Percentiles rank a stretch among this genome's conserved stretches.
Conservation (phyloP, 2,329 filamentous ascomycete species). For the Alternaria dauci region DNA sequence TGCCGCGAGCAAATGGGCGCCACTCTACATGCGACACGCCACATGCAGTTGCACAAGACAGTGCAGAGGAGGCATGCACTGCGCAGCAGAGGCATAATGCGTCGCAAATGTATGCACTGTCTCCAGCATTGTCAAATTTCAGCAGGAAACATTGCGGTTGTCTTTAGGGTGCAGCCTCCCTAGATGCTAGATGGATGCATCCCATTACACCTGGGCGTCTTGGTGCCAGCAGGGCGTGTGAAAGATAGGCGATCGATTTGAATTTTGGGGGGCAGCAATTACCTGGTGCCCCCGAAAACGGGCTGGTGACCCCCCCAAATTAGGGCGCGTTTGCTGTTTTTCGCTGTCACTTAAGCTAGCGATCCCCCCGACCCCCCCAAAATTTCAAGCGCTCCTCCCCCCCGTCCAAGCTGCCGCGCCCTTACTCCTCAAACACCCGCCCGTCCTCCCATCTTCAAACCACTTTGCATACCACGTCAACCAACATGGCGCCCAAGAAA, state of each 20-base stretch:
- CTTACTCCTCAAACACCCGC: conserved; percentile 11
- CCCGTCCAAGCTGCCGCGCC: conserved; percentile 6
- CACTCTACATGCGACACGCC: conserved; percentile 20
- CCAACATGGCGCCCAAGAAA: conserved; percentile 38
- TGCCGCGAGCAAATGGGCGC: conserved; percentile 17
- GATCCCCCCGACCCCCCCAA: conserved; percentile 11
- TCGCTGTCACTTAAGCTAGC: conserved; percentile 20
- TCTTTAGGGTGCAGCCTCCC: neutral
- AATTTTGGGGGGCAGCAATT: neutral
- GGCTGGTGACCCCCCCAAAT: conserved; percentile 8
- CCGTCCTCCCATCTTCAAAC: conserved; percentile 11
- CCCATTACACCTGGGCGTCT: neutral
- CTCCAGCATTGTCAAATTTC: neutral
- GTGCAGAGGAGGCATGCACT: conserved; percentile 1
- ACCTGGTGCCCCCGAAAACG: conserved; percentile 4
- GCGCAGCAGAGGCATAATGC: neutral
- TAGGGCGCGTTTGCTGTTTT: conserved; percentile 10
- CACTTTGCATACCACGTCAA: conserved; percentile 16
- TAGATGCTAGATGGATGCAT: neutral
- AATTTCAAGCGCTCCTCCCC: conserved; percentile 1
- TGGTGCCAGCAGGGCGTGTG: neutral
- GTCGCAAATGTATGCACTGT: neutral
- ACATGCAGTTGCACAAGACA: conserved; percentile 5
- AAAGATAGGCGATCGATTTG: neutral
- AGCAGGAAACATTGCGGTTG: neutral